A percentile compares a stretch with the other conserved stretches of the same genome.
These are phyloP conservation scores for Amanita exitialis DNA, from an alignment of 768 basidiomycete genomes.

Conservation along the genomic window DNA sequence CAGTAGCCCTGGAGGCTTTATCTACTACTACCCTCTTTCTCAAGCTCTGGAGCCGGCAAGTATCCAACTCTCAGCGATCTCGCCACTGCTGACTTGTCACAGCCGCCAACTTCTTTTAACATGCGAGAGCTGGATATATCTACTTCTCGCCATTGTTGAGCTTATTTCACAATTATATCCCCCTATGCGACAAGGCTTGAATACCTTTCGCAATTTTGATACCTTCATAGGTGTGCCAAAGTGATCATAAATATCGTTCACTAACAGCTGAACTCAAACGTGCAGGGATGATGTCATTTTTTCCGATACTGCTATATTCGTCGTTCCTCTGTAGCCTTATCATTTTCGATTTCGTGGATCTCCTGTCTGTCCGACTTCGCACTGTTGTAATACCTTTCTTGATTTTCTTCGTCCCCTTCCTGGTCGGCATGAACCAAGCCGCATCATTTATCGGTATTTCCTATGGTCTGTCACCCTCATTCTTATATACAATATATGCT, in stretches of 20 bases:
- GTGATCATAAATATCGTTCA: neutral
- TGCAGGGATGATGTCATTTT: conserved; percentile 47
- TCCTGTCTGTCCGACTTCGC: conserved; percentile 41
- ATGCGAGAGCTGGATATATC: conserved; percentile 53
- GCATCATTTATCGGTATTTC: conserved; percentile 55
- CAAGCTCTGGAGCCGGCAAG: conserved; percentile 36
- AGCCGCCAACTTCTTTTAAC: conserved; percentile 52
- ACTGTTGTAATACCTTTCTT: conserved; percentile 33
- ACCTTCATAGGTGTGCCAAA: conserved; percentile 45
- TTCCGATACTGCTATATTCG: conserved; percentile 51
- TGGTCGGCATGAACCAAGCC: conserved; percentile 45
- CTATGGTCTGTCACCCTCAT: conserved; percentile 34
- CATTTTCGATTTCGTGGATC: conserved; percentile 36
- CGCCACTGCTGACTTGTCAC: neutral
- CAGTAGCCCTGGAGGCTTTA: conserved; percentile 52
- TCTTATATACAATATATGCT: neutral
- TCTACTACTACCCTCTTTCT: conserved; percentile 44
- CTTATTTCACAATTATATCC: conserved; percentile 47
- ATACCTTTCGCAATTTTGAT: conserved; percentile 44
- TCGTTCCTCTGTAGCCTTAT: conserved; percentile 39
- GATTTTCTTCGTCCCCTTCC: conserved; percentile 43
- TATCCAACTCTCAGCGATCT: conserved; percentile 8
- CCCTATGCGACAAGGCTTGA: conserved; percentile 33
- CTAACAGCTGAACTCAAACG: neutral
- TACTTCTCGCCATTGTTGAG: conserved; percentile 50